A percentile compares a stretch with the other conserved stretches of the same genome.
phyloP scores from a whole-genome alignment of 2,329 filamentous ascomycete genomes.

The Thielaviopsis musarum region DNA sequence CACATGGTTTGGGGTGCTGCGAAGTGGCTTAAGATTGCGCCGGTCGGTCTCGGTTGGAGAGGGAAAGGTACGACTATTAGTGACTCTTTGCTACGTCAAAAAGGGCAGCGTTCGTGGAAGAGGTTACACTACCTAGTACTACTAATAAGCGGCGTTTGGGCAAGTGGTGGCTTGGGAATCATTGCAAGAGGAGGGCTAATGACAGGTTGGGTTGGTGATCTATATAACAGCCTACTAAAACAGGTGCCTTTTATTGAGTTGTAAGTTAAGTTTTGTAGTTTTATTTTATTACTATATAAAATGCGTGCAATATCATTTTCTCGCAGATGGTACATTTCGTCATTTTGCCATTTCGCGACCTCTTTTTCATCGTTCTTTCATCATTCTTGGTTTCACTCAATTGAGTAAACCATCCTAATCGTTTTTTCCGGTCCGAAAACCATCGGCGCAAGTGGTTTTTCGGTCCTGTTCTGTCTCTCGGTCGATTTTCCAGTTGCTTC shows the following conservation, averaged over 20 bases:
- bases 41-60: slow-evolving; percentile 33
- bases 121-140: slow-evolving; percentile 48
- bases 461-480: too few species aligned
- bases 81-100: slow-evolving; percentile 34
- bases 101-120: slow-evolving; percentile 50
- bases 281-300: too few species aligned
- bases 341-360: too few species aligned
- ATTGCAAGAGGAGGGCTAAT: slow-evolving; percentile 55
- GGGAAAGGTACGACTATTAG: slow-evolving; percentile 25
- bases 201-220: slow-evolving; percentile 61
- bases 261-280: background rate
- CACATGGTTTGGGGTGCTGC: slow-evolving; percentile 77
- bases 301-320: too few species aligned
- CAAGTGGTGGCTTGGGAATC: slow-evolving; percentile 62
- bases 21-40: slow-evolving; percentile 57
- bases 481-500: too few species aligned
- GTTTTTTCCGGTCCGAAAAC: too few species aligned
- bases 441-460: too few species aligned
- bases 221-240: slow-evolving; percentile 55
- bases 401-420: too few species aligned
- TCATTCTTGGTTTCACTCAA: too few species aligned
- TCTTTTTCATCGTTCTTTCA: too few species aligned
- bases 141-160: slow-evolving; percentile 51
- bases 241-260: background rate
- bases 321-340: too few species aligned